phyloP scores from a whole-genome alignment of 176 grass and related monocot species.

The Musa troglodytarum region DNA sequence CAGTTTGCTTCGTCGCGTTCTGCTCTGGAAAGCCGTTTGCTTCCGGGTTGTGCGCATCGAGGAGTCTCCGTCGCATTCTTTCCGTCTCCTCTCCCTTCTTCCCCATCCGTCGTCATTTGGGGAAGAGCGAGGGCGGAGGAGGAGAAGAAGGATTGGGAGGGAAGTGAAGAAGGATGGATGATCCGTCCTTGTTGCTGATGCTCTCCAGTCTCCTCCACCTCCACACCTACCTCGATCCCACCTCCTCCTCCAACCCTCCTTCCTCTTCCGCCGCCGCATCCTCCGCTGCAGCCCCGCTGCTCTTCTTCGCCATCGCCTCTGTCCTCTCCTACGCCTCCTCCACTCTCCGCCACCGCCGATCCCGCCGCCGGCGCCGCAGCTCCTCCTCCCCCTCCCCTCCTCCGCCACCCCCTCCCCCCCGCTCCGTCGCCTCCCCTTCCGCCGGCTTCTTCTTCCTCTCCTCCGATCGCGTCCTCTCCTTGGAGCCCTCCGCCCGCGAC shows the following conservation, averaged over 20 bases:
- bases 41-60: no score
- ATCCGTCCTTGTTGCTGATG: slow-evolving; percentile 9
- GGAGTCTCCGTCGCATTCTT: no score
- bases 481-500: not conserved
- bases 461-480: slow-evolving; percentile 4
- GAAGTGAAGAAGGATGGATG: not conserved
- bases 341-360: not conserved
- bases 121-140: no score
- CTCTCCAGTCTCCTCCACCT: slow-evolving; percentile 16
- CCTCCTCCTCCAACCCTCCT: not conserved
- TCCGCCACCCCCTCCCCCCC: not conserved
- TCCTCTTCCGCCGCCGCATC: not conserved
- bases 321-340: slow-evolving; percentile 13
- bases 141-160: no score
- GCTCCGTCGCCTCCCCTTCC: not conserved
- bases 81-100: no score
- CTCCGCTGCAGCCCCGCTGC: slow-evolving; percentile 2
- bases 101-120: no score
- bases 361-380: not conserved
- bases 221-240: slow-evolving; percentile 3
- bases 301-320: slow-evolving; percentile 10
- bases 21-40: no score
- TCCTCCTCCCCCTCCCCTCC: not conserved
- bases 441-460: slow-evolving; percentile 1
- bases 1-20: no score